Base-by-base conservation (phyloP, 106 monocot genomes). In the Hemerocallis citrina region DNA sequence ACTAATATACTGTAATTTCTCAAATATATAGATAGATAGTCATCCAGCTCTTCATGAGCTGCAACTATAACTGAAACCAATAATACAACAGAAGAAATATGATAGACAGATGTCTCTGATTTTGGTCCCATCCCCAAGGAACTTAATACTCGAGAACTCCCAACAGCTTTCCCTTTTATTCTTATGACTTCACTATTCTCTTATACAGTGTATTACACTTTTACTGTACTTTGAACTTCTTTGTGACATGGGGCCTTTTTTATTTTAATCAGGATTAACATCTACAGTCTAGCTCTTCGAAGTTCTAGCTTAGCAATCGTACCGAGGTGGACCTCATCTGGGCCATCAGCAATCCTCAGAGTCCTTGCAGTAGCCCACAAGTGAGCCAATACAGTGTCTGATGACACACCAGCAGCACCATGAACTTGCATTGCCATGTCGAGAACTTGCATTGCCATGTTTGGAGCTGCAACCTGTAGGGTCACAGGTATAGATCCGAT, bases 351-450 rank as follows among this genome's bases (percentile, higher is more conserved):
- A 42, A 98, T 88, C 64, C 92, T 77, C 28, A 98, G 73, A 8
- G 98, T 82, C 61, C 98, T 59, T 2, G 92, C 77, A 10, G 81
- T 80, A 0, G 92, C 98, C 98, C 98, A 98, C 19, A 98, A 43
- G 66, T 98, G 98, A 1, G 98, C 44, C 19, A 98, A 48, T 51
- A 85, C 81, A 11, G 92, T 92, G 44, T 98, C 92, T 2, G 88
- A 79, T n/a, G 98, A 98, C 55, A 98, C 12, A 41, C 98, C 98
- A 7, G 82, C 92, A 25, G 74, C 98, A 31, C 98, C 92, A 57
- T 98, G 98, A 32, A 92, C 88, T 76, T 98, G 98, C 72, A 98
- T 92, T 32, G 98, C 98, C 50, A 75, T 61, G 72, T 98, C 92
- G n/a, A 98, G 87, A 49, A 98, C 88, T 61, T 63, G 73, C 36